Conservation (phyloP, 345 rosid genomes). For the Hibiscus mutabilis region DNA sequence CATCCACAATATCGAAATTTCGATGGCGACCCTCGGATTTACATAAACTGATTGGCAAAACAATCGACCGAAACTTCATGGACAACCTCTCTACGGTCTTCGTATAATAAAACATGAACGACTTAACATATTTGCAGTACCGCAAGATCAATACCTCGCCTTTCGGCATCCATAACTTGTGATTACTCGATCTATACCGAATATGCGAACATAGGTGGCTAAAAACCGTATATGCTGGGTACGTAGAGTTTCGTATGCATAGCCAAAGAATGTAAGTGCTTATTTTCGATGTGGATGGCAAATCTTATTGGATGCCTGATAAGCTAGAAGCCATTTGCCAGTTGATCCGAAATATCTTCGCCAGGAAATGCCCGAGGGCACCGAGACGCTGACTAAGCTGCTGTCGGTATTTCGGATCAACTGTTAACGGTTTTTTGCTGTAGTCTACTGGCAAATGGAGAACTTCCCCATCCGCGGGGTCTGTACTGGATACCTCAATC, state of each 20-base stretch:
- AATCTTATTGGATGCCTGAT: background rate
- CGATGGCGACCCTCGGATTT: background rate
- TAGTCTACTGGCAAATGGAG: slow-evolving; percentile 62
- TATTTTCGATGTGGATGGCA: background rate
- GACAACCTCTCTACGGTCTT: no score
- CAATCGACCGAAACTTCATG: no score
- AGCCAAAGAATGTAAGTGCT: background rate
- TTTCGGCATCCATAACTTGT: background rate
- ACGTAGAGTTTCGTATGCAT: background rate
- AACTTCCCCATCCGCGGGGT: slow-evolving; percentile 75
- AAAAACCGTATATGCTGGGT: background rate
- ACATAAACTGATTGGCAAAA: background rate
- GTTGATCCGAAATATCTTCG: no score
- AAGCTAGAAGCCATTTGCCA: background rate
- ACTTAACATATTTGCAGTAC: background rate
- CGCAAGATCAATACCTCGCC: background rate
- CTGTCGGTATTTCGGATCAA: slow-evolving; percentile 52
- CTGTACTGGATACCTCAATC: slow-evolving; percentile 48
- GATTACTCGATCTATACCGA: background rate
- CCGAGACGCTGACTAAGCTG: slow-evolving; percentile 75
- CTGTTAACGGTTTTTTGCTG: slow-evolving; percentile 78
- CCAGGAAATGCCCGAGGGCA: slow-evolving; percentile 73
- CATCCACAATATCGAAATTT: background rate
- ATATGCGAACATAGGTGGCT: background rate
- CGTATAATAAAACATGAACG: background rate